A percentile compares a stretch with the other conserved stretches of the same genome.
Conservation (phyloP, 78 protist genomes). For the Monosiga brevicollis region DNA sequence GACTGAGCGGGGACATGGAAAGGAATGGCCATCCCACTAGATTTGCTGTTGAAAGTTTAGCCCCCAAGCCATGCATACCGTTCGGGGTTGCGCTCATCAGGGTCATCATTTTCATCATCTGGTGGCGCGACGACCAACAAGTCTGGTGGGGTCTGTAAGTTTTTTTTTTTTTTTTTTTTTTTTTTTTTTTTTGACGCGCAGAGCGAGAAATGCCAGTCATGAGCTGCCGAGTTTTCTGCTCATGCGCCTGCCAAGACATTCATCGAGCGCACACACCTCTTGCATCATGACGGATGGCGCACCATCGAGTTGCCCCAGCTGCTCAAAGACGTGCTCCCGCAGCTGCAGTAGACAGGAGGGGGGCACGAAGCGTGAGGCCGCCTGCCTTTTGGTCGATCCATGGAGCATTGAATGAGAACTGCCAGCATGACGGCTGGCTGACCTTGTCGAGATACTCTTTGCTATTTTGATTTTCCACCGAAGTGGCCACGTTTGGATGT, state of each 20-base stretch:
- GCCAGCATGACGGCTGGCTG: neutral
- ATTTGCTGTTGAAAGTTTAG: no score
- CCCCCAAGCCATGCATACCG: no score
- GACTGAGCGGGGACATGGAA: no score
- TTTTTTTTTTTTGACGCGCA: no score
- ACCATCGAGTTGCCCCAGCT: constrained; percentile 27
- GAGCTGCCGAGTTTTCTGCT: no score
- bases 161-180: no score
- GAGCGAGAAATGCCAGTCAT: no score
- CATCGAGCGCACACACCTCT: constrained; percentile 34
- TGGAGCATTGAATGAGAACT: constrained; percentile 7
- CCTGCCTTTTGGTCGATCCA: neutral
- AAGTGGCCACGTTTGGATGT: constrained; percentile 37
- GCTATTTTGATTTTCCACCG: constrained; percentile 79
- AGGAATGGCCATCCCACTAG: no score
- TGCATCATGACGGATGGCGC: constrained; percentile 59
- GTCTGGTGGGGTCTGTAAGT: no score
- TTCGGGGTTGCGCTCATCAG: constrained; percentile 18
- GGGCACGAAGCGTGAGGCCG: no score
- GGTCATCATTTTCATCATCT: constrained; percentile 23
- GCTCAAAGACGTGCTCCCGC: neutral
- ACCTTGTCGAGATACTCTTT: constrained; percentile 66
- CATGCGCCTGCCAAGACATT: neutral
- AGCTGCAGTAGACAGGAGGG: no score
- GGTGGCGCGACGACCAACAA: no score